Base-by-base conservation (phyloP, 129 eudicot species). In the Tagetes patula region DNA sequence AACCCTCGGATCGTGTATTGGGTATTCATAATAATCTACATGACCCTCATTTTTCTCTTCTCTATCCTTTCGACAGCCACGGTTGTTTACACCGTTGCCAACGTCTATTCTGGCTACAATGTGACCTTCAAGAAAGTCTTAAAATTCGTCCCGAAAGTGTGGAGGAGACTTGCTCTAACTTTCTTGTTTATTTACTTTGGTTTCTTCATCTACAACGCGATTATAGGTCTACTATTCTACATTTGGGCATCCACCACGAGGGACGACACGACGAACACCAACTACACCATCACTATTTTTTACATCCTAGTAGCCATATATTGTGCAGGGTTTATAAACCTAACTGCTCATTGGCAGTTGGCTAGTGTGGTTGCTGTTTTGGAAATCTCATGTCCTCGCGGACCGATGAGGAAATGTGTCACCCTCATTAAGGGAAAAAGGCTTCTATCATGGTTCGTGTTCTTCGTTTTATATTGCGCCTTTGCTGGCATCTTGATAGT, bases 21-120 rank as follows among this genome's bases (percentile, higher is more conserved):
- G 66, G 41, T 85, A 13, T 82, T 87, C 84, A 73, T 53, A 10
- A 46, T 75, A 2, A 72, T 67, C 8, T 89, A 82, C 77, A 37
- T 89, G 68, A 75, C 69, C 8, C 74, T 72, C 73, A 78, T 87
- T 76, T 72, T 83, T 6, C 67, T 85, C 37, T 75, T 87, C 66
- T 79, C 92, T 53, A 87, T 89, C 70, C 85, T 87, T 32, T 81
- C 96, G 4, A 87, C 90, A 10, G 75, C 90, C 2, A 87, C 93
- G 1, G 72, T 89, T 12, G 88, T 89, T 33, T 87, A 82, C 79
- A 83, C 93, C 32, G 55, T 87, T 20, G 90, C 96, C 11, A 73
- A 67, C 67, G 14, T 70, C 4, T 84, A 82, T 61, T 60, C 79
- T 0, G 70, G 62, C 32, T 75, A 75, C 37, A 82, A 76, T 2